Evolutionary conservation across 2,329 filamentous ascomycete species (phyloP), one percentile per base, ranked within the genome.

Genomic region (Epichloe typhina): DNA sequence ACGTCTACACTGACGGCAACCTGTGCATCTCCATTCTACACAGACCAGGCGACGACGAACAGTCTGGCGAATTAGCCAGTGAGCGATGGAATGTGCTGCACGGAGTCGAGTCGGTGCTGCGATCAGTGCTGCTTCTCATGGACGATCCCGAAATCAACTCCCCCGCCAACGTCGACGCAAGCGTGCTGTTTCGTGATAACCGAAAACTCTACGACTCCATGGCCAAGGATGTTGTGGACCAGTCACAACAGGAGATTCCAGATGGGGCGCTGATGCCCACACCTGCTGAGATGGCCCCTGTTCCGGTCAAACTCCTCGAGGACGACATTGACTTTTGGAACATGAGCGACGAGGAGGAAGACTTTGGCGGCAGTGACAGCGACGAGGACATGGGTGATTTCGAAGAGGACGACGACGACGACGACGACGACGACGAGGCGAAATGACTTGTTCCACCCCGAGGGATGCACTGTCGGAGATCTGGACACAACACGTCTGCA

Each of bases 21-120:
- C 78, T 97, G 43, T 97, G 93, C 73, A 97, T 98, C 65, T 96
- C 90, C 44, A 98, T 98, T 61, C 81, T 98, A 11, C 91, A 98
- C 68, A 79, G 81, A 17, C 89, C 93, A 0, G 93, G 93, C 57
- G 88, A 96, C 54, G 91, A 97, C 63, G 80, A 86, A 58, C 91
- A 90, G 74, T 95, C 90, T 0, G 93, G 93, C 54, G 91, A 97
- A 69, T 70, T 79, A 39, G 91, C 93, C 6, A 85, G 84, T 52
- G 93, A 97, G 70, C 86, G 91, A 52, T 98, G 91, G 91, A 89
- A 88, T 5, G 90, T 93, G 1, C 82, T 93, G 4, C 91, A 97
- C 66, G 86, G 90, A 19, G 91, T 94, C 46, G 93, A 97, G 70
- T 94, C 89, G 2, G 90, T 98, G 37, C 78, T 98, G 17, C 88